Percentiles rank a stretch among this genome's conserved stretches.
These are phyloP conservation scores for Chenopodium album DNA, from an alignment of 148 eudicot species.

Conservation along the genomic window DNA sequence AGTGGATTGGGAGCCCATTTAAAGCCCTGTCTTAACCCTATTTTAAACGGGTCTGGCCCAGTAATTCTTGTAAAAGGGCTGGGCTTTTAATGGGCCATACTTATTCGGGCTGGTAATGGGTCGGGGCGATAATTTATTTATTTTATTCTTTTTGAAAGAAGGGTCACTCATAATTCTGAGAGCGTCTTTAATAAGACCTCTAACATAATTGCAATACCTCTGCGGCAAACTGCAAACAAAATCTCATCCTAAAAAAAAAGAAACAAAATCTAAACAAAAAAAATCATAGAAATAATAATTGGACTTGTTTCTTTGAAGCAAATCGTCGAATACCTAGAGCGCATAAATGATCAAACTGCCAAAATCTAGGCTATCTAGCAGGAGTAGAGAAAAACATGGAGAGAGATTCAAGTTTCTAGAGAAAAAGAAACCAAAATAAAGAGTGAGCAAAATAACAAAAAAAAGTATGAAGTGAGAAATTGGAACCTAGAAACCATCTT, in stretches of 20 bases:
- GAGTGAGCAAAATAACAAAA: too few relatives aligned
- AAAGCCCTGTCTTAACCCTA: too few relatives aligned
- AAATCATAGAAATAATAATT: too few relatives aligned
- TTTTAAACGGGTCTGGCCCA: too few relatives aligned
- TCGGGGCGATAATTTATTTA: too few relatives aligned
- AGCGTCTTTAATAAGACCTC: conserved; percentile 90
- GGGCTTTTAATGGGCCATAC: too few relatives aligned
- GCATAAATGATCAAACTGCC: neutral
- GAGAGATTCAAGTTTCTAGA: conserved; percentile 18
- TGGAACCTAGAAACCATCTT: too few relatives aligned
- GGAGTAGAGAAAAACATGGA: neutral
- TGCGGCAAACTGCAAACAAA: conserved; percentile 38
- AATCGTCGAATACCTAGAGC: conserved; percentile 3
- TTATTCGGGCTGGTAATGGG: too few relatives aligned
- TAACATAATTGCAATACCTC: conserved; percentile 85
- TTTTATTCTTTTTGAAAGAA: too few relatives aligned
- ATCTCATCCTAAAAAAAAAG: neutral
- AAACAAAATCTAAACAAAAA: neutral
- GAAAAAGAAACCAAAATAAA: neutral
- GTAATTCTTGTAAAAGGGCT: too few relatives aligned
- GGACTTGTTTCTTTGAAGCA: neutral
- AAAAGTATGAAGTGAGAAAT: too few relatives aligned
- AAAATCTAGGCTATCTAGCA: neutral
- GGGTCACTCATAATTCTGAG: conserved; percentile 54
- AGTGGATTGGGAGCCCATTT: too few relatives aligned